Base-by-base conservation (phyloP, 257 asterid species). In the Solanum gracilifrons region DNA sequence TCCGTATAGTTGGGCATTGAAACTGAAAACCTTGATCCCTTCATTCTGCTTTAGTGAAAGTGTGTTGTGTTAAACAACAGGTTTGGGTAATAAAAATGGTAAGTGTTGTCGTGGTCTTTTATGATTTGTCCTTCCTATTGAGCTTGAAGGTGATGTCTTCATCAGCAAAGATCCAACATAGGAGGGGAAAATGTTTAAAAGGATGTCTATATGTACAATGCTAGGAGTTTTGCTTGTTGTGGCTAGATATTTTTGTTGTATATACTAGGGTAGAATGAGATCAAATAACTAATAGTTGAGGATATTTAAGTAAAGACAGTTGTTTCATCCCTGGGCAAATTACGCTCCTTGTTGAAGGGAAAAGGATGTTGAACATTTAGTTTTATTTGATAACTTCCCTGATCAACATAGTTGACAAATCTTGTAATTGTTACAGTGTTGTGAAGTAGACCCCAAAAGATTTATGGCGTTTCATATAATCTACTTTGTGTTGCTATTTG, bases 41-140 rank as follows among this genome's bases (percentile, higher is more conserved):
- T 85, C 51, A 16, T 36, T 76, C 76, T 55, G 55, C 68, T 27
- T 82, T 88, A 87, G 84, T 85, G 85, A 39, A 76, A 79, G 55
- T 85, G 51, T 66, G 68, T 55, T 29, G 84, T 82, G 82, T 51
- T 86, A 93, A 83, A 88, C 87, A 86, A 85, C 88, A 88, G 88
- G 71, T 87, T 77, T 72, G 64, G 83, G 79, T 87, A 84, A 89
- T 85, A 37, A 35, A 60, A 72, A 72, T 39, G 66, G 66, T 62
- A 83, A 85, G 85, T 73, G 58, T 4, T 41, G 83, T 68, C 68
- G 55, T 80, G 23, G 55, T 77, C 43, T 33, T 85, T n/a, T 85
- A 48, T 83, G 55, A 83, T 32, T 60, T 83, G 41, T 60, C 66
- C 66, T 9, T 62, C 39, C 66, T 35, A 9, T 37, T 80, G 85